Base-by-base conservation (phyloP, 75 land plant genomes). In the Adiantum capillusveneris region DNA sequence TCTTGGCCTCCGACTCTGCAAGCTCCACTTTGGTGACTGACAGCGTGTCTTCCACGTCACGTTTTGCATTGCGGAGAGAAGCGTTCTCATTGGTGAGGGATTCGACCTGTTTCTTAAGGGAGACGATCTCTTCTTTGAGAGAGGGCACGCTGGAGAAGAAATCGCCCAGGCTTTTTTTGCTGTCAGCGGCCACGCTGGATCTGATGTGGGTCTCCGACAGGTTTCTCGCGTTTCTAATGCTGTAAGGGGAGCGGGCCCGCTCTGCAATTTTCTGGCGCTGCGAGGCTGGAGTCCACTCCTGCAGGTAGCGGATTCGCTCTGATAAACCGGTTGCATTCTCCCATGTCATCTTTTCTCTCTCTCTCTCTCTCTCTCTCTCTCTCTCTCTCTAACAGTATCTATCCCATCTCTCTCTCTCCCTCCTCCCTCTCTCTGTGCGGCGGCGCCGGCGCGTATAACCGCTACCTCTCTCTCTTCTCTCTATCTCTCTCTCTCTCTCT, bases 241-340 rank as follows among this genome's bases (percentile, higher is more conserved):
- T 5, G 21, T 46, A 20, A 2, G 49, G 49, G 6, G 49, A 46
- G 49, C 49, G 49, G 14, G 21, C 49, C 5, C 49, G 6, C 3
- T 46, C 49, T 14, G 21, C 21, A 3, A 9, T 9, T 14, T 14
- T 46, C 21, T 46, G 49, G 12, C 49, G 49, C 14, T 46, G 49
- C 17, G 49, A 46, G 17, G 21, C n/a, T 17, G 49, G 49, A 5
- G 49, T 46, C 49, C 49, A 46, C 21, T 46, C 49, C 49, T 46
- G 49, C 17, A 46, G 49, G 49, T 46, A 46, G 21, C 49, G n/a
- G 49, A 46, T 46, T 14, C 49, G 5, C 49, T 46, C 49, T 46
- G 49, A 7, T 20, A 46, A 2, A 20, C 21, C 17, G 49, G 49
- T 14, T 5, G 7, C 37, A 17, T 46, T 46, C 21, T 46, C 49